Conservation (phyloP, 306 rosid genomes). For the Medicago ruthenica region DNA sequence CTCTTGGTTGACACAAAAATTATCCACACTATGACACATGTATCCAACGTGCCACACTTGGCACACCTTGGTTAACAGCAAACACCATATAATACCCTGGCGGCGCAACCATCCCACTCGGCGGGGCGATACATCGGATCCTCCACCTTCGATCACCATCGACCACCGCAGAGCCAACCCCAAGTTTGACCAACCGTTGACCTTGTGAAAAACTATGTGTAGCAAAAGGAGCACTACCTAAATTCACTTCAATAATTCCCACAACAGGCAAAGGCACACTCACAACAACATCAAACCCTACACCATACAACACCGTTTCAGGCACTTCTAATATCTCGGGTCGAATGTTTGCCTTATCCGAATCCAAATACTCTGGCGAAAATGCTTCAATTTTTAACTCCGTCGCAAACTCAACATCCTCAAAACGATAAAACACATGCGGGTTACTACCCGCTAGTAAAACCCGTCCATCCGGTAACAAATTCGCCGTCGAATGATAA, state of each 20-base stretch:
- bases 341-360: slow-evolving; percentile 64
- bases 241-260: slow-evolving; percentile 75
- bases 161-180: slow-evolving; percentile 57
- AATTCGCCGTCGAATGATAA: slow-evolving; percentile 85
- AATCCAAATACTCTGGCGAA: slow-evolving; percentile 75
- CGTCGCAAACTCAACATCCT: slow-evolving; percentile 60
- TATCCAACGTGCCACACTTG: slow-evolving; percentile 85
- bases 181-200: slow-evolving; percentile 78
- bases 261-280: slow-evolving; percentile 70
- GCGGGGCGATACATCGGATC: slow-evolving; percentile 70
- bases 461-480: slow-evolving; percentile 82
- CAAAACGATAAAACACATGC: slow-evolving; percentile 61
- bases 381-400: slow-evolving; percentile 80
- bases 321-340: slow-evolving; percentile 64
- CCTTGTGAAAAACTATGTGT: slow-evolving; percentile 94
- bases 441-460: slow-evolving; percentile 85
- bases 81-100: slow-evolving; percentile 92
- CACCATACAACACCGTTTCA: slow-evolving; percentile 63
- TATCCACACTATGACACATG: slow-evolving; percentile 45
- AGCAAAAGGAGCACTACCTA: slow-evolving; percentile 78
- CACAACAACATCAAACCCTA: slow-evolving; percentile 57
- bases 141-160: slow-evolving; percentile 51
- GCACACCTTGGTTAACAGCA: slow-evolving; percentile 89
- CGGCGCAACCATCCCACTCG: slow-evolving; percentile 73
- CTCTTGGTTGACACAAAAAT: background rate